phyloP scores from a whole-genome alignment of 345 rosid species.

The Eucalyptus brandiana region DNA sequence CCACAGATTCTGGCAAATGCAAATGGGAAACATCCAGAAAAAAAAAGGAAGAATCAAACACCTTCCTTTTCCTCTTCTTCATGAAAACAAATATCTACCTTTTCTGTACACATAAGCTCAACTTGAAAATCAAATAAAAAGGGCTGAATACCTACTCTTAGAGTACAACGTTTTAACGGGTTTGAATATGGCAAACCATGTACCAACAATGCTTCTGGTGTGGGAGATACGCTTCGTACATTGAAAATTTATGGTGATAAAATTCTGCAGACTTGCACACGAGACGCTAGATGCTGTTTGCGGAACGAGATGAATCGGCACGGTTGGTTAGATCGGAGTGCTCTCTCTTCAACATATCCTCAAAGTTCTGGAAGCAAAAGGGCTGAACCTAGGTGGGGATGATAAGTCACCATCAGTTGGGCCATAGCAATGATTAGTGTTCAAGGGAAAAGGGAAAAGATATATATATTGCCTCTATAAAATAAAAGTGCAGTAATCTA shows the following conservation, averaged over 20 bases:
- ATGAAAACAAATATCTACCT: not conserved
- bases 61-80: not conserved
- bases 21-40: not conserved
- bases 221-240: not conserved
- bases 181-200: not conserved
- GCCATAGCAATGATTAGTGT: not conserved
- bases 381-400: constrained; percentile 8
- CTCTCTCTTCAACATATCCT: constrained; percentile 57
- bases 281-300: constrained; percentile 1
- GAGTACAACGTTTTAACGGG: not conserved
- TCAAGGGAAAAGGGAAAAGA: not conserved
- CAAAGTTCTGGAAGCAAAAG: constrained; percentile 61
- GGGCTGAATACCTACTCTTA: not conserved
- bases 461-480: not conserved
- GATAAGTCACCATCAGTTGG: not conserved
- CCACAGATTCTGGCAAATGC: not conserved
- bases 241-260: not conserved
- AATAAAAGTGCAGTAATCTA: not conserved
- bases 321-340: constrained; percentile 34
- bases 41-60: not conserved
- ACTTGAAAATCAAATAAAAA: not conserved
- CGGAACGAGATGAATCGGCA: constrained; percentile 48
- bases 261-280: not conserved
- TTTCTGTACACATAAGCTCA: not conserved
- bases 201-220: not conserved